Evolutionary conservation across 2,329 filamentous ascomycete species (phyloP), one percentile per base, ranked within the genome.

Genomic region (Nemania abortiva): DNA sequence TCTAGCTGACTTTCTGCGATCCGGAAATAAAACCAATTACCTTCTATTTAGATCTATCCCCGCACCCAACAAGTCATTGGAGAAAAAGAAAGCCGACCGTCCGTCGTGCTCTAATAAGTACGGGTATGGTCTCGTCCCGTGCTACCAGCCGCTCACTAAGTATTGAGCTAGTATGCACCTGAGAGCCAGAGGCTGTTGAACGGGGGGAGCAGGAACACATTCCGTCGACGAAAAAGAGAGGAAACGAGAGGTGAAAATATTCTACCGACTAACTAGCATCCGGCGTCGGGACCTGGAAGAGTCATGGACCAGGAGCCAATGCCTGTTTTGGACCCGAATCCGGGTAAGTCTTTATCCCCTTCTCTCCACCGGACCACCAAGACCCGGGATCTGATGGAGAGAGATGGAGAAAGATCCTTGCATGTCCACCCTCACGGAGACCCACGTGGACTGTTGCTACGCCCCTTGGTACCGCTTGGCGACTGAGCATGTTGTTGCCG

Each of bases 331-430:
- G 45, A 13, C 20, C 37, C 37, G 20, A 13, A 6, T 1, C 58
- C 39, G 52, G 52, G 11, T 65, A 69, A 69, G 62, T 62, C 24
- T 69, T 69, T 65, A 68, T 65, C 61, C 65, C 53, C 13, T 52
- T 5, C 27, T 7, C n/a, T 39, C 22, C 27, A 22, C 52, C 15
- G 34, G 52, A 18, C 42, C 22, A 39, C 61, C 27, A 39, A 50
- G n/a, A 63, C 34, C 56, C 50, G 50, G 42, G 50, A 54, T 57
- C 18, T 52, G 42, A 15, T 68, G 39, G 22, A 6, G 24, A 15
- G 20, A 11, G n/a, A n/a, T n/a, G n/a, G n/a, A n/a, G n/a, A n/a
- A n/a, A n/a, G 22, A 65, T 69, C 62, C 66, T 58, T 61, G 66
- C 56, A 61, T 34, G 39, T 27, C 52, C 66, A 65, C 56, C 56